Evolutionary conservation across 805 yeast genomes (phyloP).

Genomic region (Phaffomyces antillensis): DNA sequence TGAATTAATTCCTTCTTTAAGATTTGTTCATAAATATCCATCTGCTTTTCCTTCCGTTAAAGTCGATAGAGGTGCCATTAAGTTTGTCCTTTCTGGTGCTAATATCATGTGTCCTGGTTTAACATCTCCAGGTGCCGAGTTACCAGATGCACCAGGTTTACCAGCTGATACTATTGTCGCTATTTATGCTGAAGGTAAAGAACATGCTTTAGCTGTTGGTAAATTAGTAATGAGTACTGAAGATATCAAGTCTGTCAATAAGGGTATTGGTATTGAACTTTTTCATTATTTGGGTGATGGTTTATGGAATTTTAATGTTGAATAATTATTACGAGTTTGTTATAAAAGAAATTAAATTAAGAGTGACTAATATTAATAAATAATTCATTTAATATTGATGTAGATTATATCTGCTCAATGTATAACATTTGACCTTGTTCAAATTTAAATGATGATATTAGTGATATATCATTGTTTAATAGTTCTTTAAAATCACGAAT

Average conservation of each 20-base stretch:
- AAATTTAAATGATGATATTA: slow-evolving; percentile 19
- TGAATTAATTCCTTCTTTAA: slow-evolving; percentile 68
- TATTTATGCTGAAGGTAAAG: slow-evolving; percentile 89
- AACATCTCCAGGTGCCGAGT: slow-evolving; percentile 74
- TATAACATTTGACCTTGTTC: slow-evolving; percentile 12
- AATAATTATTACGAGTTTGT: slow-evolving; percentile 20
- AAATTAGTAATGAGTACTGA: slow-evolving; percentile 80
- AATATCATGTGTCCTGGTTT: slow-evolving; percentile 96
- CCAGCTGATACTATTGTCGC: slow-evolving; percentile 68
- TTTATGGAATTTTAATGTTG: slow-evolving; percentile 59
- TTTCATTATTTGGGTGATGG: slow-evolving; percentile 87
- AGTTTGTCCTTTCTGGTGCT: slow-evolving; percentile 92
- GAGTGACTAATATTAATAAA: no score
- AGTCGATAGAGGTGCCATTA: slow-evolving; percentile 95
- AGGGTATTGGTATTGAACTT: slow-evolving; percentile 85
- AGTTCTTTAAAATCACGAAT: slow-evolving; percentile 17
- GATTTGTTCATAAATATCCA: slow-evolving; percentile 76
- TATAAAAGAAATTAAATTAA: not conserved
- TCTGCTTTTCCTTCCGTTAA: slow-evolving; percentile 76
- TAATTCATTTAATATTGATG: not conserved
- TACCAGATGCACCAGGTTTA: slow-evolving; percentile 66
- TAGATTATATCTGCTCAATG: slow-evolving; percentile 1
- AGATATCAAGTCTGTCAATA: slow-evolving; percentile 74
- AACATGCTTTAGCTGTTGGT: slow-evolving; percentile 87
- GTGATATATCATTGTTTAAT: slow-evolving; percentile 19